A percentile compares a stretch with the other conserved stretches of the same genome.
These are phyloP conservation scores for Fusarium zealandicum DNA, from an alignment of 2,329 filamentous ascomycete species.

Conservation along the genomic window DNA sequence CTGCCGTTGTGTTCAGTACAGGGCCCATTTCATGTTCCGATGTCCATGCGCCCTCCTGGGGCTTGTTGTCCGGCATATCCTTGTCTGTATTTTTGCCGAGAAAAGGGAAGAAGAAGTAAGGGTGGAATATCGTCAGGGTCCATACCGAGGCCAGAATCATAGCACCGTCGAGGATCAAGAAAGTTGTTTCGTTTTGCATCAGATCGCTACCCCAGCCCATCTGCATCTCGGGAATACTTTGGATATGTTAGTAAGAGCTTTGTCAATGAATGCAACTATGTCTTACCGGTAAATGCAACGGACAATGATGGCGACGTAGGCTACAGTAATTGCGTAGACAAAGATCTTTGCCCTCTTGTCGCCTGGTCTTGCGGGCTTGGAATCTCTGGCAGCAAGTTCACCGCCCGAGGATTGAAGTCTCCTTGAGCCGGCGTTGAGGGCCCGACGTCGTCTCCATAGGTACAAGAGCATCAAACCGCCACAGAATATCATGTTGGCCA, in stretches of 20 bases:
- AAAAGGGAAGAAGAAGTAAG: constrained; percentile 28
- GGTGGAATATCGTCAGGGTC: constrained; percentile 30
- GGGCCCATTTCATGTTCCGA: neutral
- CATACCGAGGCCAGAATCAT: constrained; percentile 30
- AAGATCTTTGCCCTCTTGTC: constrained; percentile 32
- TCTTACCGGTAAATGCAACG: constrained; percentile 33
- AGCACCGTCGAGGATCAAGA: constrained; percentile 28
- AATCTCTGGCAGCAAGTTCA: neutral
- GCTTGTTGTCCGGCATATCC: constrained; percentile 4
- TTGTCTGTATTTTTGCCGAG: constrained; percentile 12
- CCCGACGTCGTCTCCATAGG: constrained; percentile 28
- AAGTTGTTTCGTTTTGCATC: constrained; percentile 34
- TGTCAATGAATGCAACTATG: neutral
- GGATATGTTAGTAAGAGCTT: neutral
- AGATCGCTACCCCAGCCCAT: constrained; percentile 34
- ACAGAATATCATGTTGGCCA: constrained; percentile 38
- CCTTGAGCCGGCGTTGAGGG: constrained; percentile 17
- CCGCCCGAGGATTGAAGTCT: constrained; percentile 7
- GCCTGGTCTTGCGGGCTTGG: constrained; percentile 7
- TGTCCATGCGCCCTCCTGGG: neutral
- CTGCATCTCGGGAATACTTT: constrained; percentile 31
- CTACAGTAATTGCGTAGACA: constrained; percentile 13
- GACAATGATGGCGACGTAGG: constrained; percentile 28
- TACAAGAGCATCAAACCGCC: constrained; percentile 35
- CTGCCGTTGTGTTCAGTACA: neutral